These are phyloP conservation scores for Aschersonia sp. DNA, from an alignment of 2,329 filamentous ascomycete genomes.

Conservation along the genomic window DNA sequence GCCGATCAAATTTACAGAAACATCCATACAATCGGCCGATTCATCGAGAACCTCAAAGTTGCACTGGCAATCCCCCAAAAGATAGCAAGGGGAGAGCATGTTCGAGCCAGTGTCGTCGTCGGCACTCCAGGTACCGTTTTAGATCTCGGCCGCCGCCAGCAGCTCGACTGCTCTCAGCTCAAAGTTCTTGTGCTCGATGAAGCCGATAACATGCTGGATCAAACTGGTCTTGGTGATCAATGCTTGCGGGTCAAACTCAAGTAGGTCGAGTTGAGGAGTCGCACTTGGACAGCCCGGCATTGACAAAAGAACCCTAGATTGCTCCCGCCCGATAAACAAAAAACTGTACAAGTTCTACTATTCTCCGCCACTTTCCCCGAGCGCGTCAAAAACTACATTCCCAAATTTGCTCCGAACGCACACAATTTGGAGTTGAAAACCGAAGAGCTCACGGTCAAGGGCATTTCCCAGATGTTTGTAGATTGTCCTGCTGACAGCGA, in stretches of 20 bases:
- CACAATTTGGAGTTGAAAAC: constrained; percentile 80
- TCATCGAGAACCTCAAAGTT: constrained; percentile 60
- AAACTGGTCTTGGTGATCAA: constrained; percentile 89
- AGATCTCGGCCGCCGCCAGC: constrained; percentile 66
- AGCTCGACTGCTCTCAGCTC: constrained; percentile 57
- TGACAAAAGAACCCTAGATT: constrained; percentile 14
- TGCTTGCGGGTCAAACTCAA: constrained; percentile 69
- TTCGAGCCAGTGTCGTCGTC: constrained; percentile 69
- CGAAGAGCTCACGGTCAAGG: constrained; percentile 87
- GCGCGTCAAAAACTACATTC: constrained; percentile 71
- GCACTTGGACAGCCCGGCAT: not conserved
- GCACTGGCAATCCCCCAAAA: constrained; percentile 73
- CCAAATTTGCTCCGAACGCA: constrained; percentile 69
- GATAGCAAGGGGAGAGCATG: constrained; percentile 49
- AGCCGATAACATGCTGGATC: constrained; percentile 97
- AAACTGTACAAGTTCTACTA: constrained; percentile 65
- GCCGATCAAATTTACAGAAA: constrained; percentile 89
- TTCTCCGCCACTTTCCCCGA: constrained; percentile 93
- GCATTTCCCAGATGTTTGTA: constrained; percentile 96
- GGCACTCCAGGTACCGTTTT: constrained; percentile 89
- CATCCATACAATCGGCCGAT: constrained; percentile 68
- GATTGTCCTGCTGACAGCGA: constrained; percentile 71
- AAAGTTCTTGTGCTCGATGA: constrained; percentile 86
- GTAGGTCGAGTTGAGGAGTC: constrained; percentile 26
- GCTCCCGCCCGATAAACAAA: constrained; percentile 48